Evolutionary conservation across 257 asterid species (phyloP).

Genomic region (Henckelia pumila): DNA sequence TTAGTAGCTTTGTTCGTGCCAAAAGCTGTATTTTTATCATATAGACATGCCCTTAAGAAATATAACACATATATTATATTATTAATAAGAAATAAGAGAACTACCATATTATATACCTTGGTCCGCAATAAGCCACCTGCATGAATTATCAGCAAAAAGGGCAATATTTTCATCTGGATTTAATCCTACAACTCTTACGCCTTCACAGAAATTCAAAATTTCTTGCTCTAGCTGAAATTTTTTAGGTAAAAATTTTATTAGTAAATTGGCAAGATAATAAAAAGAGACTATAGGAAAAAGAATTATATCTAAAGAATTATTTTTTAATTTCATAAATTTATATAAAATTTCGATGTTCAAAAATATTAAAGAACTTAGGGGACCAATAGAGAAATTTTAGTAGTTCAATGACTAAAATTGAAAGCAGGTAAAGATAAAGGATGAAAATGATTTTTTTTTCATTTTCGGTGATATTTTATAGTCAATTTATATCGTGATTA

Average conservation of each 20-base stretch:
- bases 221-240: slow-evolving; percentile 78
- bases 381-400: no score
- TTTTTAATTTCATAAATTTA: no score
- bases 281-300: not conserved
- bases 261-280: slow-evolving; percentile 14
- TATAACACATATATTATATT: no score
- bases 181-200: slow-evolving; percentile 71
- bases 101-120: slow-evolving; percentile 74
- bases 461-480: no score
- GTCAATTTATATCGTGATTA: no score
- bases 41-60: not conserved
- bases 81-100: slow-evolving; percentile 9
- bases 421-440: no score
- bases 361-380: no score
- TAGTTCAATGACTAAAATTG: no score
- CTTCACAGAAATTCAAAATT: slow-evolving; percentile 77
- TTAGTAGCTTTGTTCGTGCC: not conserved
- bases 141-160: slow-evolving; percentile 93
- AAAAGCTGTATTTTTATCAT: not conserved
- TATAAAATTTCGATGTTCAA: no score
- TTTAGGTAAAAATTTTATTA: slow-evolving; percentile 15
- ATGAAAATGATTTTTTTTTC: no score
- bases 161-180: slow-evolving; percentile 79
- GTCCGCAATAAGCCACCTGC: slow-evolving; percentile 94
- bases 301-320: not conserved